Percentiles rank a stretch among this genome's conserved stretches.
Evolutionary conservation across 192 early-diverging fungal species (phyloP).

Genomic region (Coemansia javaensis): DNA sequence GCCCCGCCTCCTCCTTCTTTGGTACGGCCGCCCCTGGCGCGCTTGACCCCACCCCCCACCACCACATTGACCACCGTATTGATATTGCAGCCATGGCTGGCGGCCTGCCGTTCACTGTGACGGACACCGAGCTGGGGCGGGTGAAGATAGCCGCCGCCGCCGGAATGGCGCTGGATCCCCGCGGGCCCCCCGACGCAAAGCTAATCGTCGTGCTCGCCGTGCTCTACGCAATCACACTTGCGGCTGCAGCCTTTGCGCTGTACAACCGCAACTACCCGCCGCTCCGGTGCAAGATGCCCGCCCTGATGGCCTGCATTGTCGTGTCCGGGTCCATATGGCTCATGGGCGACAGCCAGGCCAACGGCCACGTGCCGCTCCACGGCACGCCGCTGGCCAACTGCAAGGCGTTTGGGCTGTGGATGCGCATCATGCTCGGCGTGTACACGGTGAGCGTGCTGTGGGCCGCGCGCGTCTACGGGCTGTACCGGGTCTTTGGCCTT

Average conservation of each 20-base stretch:
- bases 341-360: slow-evolving; percentile 44
- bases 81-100: too few species aligned
- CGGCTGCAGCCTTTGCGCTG: slow-evolving; percentile 18
- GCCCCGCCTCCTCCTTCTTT: too few species aligned
- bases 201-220: slow-evolving; percentile 1
- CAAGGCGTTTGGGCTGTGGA: slow-evolving; percentile 36
- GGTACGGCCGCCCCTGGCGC: too few species aligned
- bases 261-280: slow-evolving; percentile 39
- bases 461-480: background rate
- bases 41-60: too few species aligned
- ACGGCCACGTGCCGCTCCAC: slow-evolving; percentile 35
- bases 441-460: slow-evolving; percentile 11
- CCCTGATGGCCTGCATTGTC: slow-evolving; percentile 20
- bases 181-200: slow-evolving; percentile 4
- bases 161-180: slow-evolving; percentile 8
- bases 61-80: too few species aligned
- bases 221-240: slow-evolving; percentile 20
- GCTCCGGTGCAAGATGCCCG: slow-evolving; percentile 24
- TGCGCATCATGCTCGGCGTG: slow-evolving; percentile 44
- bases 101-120: too few species aligned
- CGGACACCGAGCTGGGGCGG: too few species aligned
- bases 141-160: too few species aligned
- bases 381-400: slow-evolving; percentile 23
- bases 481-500: too few species aligned
- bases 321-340: slow-evolving; percentile 25